Evolutionary conservation across 176 grass and related monocot species (phyloP).

Genomic region (Avena atlantica): DNA sequence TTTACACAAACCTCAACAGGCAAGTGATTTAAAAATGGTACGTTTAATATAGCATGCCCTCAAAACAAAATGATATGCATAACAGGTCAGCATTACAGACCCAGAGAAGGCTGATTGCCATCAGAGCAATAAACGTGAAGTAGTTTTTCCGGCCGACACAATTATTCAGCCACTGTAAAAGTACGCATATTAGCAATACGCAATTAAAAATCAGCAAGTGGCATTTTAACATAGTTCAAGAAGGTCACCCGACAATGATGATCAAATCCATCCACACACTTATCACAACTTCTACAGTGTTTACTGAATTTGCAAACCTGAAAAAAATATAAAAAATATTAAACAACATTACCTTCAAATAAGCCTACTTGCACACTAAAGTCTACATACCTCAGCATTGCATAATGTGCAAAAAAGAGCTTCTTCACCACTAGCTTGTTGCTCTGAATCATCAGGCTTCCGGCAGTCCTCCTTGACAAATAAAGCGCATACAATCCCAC

Average conservation of each 20-base stretch:
- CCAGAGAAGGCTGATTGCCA: slow-evolving; percentile 93
- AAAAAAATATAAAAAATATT: slow-evolving; percentile 21
- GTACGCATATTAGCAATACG: slow-evolving; percentile 25
- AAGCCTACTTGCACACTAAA: not conserved
- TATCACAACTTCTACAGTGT: slow-evolving; percentile 98
- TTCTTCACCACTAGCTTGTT: slow-evolving; percentile 76
- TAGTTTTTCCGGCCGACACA: slow-evolving; percentile 99
- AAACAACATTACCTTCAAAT: slow-evolving; percentile 32
- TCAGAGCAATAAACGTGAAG: slow-evolving; percentile 84
- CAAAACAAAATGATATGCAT: slow-evolving; percentile 22
- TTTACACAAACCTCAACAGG: slow-evolving; percentile 9
- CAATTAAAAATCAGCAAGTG: slow-evolving; percentile 27
- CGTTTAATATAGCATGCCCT: not conserved
- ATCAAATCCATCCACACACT: slow-evolving; percentile 99
- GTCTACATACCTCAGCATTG: slow-evolving; percentile 80
- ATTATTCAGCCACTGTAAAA: slow-evolving; percentile 95
- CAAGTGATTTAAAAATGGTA: not conserved
- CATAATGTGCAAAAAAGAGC: slow-evolving; percentile 97
- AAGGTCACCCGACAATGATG: slow-evolving; percentile 92
- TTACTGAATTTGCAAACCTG: slow-evolving; percentile 97
- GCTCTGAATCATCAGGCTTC: slow-evolving; percentile 76
- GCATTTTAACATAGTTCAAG: slow-evolving; percentile 34
- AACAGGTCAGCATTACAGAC: slow-evolving; percentile 49
- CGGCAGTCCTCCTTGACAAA: slow-evolving; percentile 93
- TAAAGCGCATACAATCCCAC: slow-evolving; percentile 75